Evolutionary conservation across 345 rosid species (phyloP).

Genomic region (Gossypium australe): DNA sequence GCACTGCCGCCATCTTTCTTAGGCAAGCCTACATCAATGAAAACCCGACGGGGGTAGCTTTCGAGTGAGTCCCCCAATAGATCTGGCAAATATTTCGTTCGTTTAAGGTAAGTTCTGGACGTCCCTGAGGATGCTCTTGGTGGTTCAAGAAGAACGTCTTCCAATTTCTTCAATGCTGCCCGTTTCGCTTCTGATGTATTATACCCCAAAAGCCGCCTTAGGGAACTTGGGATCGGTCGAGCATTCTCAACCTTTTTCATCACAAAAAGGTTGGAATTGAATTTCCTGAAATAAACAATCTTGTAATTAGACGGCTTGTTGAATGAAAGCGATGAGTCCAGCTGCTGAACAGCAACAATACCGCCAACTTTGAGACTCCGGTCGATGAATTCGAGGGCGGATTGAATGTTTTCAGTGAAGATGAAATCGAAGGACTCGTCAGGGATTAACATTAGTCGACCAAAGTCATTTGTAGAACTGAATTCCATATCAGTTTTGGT

Average conservation of each 20-base stretch:
- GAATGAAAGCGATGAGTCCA: constrained; percentile 23
- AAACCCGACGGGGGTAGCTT: constrained; percentile 57
- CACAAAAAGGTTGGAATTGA: constrained; percentile 33
- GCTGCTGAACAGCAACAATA: constrained; percentile 35
- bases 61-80: constrained; percentile 52
- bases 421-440: constrained; percentile 40
- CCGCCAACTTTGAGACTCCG: constrained; percentile 60
- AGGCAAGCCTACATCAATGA: constrained; percentile 54
- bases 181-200: constrained; percentile 34
- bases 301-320: constrained; percentile 42
- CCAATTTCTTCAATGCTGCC: constrained; percentile 51
- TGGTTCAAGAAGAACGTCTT: constrained; percentile 77
- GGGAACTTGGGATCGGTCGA: background rate
- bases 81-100: constrained; percentile 53
- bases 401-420: constrained; percentile 35
- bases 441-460: constrained; percentile 31
- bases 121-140: constrained; percentile 63
- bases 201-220: constrained; percentile 33
- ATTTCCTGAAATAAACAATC: constrained; percentile 42
- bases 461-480: constrained; percentile 36
- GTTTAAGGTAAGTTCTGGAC: constrained; percentile 49
- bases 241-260: constrained; percentile 42
- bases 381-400: constrained; percentile 43
- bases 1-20: constrained; percentile 44
- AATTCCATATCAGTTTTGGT: constrained; percentile 28